These are phyloP conservation scores for Halenospora varia DNA, from an alignment of 495 filamentous ascomycete species.

Conservation along the genomic window DNA sequence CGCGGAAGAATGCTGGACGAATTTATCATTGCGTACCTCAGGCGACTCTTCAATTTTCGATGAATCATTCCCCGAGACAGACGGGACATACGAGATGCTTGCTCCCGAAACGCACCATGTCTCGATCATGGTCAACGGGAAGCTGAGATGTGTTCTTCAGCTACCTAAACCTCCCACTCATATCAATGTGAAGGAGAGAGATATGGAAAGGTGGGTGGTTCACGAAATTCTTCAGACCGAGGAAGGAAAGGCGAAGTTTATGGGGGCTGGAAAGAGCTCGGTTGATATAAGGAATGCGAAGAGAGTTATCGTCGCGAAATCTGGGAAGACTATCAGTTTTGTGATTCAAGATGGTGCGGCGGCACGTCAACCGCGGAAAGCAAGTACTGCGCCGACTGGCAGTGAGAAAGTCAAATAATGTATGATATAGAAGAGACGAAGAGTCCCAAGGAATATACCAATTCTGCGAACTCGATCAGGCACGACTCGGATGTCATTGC, in stretches of 20 bases:
- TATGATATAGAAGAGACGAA: no score
- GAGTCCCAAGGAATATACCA: no score
- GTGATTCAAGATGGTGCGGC: conserved; percentile 41
- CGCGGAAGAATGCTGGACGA: conserved; percentile 74
- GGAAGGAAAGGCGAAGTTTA: conserved; percentile 27
- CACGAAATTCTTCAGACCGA: conserved; percentile 25
- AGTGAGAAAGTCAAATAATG: no score
- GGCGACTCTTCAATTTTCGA: conserved; percentile 44
- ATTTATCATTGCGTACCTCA: background rate
- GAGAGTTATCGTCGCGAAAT: conserved; percentile 47
- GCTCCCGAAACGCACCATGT: conserved; percentile 36
- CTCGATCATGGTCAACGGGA: conserved; percentile 75
- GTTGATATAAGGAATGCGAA: conserved; percentile 35
- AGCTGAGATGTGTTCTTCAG: conserved; percentile 58
- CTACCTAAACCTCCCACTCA: conserved; percentile 41
- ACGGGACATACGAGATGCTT: conserved; percentile 41
- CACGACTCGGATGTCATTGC: no score
- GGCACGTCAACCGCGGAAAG: no score
- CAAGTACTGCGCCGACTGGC: no score
- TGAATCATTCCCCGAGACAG: conserved; percentile 49
- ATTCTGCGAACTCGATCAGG: no score
- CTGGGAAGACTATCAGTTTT: conserved; percentile 55
- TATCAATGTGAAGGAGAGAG: conserved; percentile 29
- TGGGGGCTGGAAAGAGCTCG: conserved; percentile 12
- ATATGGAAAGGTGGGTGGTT: conserved; percentile 47